A percentile compares a stretch with the other conserved stretches of the same genome.
These are phyloP conservation scores for Plasmodium sp. DNA, from an alignment of 169 alveolate genomes.

Conservation along the genomic window DNA sequence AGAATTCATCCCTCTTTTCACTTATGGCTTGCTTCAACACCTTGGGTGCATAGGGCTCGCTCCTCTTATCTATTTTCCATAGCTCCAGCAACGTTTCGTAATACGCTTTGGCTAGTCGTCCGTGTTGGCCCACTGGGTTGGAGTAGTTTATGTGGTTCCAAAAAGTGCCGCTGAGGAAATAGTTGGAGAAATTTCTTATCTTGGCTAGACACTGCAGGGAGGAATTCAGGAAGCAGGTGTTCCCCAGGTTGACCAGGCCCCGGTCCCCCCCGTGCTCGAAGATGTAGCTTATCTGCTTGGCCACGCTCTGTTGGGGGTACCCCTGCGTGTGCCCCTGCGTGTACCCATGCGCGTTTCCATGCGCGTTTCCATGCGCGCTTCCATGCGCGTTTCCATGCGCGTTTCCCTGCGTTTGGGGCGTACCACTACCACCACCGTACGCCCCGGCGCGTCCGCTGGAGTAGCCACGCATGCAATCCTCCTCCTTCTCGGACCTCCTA, in stretches of 20 bases:
- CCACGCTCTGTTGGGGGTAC: not conserved
- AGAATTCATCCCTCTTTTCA: conserved; percentile 87
- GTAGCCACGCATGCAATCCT: not conserved
- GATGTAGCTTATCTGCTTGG: conserved; percentile 12
- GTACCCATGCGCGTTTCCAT: not conserved
- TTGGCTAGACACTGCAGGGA: conserved; percentile 88
- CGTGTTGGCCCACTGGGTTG: conserved; percentile 73
- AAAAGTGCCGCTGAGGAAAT: conserved; percentile 44
- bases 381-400: not conserved
- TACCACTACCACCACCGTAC: not conserved
- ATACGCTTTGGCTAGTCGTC: conserved; percentile 80
- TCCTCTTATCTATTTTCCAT: conserved; percentile 83
- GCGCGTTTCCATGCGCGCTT: not conserved
- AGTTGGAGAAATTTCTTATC: conserved; percentile 75
- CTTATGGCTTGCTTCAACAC: conserved; percentile 90
- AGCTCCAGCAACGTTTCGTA: conserved; percentile 82
- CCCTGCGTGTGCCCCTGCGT: not conserved
- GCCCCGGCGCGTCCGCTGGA: not conserved
- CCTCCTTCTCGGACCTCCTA: not conserved
- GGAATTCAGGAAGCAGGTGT: conserved; percentile 88
- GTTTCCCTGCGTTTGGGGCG: not conserved
- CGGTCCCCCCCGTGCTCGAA: conserved; percentile 72
- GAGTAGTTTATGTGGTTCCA: conserved; percentile 66
- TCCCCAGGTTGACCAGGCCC: conserved; percentile 75
- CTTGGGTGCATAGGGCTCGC: conserved; percentile 88